These are phyloP conservation scores for Phyllostachys edulis DNA, from an alignment of 176 grass and related monocot species.

Conservation along the genomic window DNA sequence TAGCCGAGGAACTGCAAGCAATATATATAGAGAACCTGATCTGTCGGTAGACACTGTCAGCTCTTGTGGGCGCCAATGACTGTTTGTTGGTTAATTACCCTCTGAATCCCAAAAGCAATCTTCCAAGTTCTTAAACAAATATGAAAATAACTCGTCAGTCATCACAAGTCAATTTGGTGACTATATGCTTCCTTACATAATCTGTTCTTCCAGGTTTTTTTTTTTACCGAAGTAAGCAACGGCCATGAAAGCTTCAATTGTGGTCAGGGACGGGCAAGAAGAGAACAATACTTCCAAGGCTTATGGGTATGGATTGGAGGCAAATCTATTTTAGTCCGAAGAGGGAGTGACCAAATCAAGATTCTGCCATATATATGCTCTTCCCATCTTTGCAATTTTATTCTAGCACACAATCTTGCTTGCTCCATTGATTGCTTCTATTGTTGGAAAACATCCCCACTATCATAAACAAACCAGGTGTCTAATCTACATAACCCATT, in stretches of 20 bases:
- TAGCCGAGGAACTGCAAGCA: neutral
- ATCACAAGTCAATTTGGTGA: constrained; percentile 26
- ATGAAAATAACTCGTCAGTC: constrained; percentile 3
- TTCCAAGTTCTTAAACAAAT: neutral
- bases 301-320: constrained; percentile 29
- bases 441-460: constrained; percentile 26
- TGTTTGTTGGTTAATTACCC: neutral
- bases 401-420: neutral
- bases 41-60: neutral
- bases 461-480: constrained; percentile 31
- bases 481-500: constrained; percentile 1
- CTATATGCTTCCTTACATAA: constrained; percentile 2
- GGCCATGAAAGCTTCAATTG: neutral
- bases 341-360: constrained; percentile 13
- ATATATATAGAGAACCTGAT: neutral
- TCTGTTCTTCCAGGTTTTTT: neutral
- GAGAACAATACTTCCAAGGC: neutral
- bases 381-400: constrained; percentile 27
- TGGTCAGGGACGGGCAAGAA: neutral
- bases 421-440: constrained; percentile 22
- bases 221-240: neutral
- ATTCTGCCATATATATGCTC: constrained; percentile 29
- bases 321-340: neutral
- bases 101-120: neutral
- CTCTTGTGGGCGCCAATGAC: neutral